Conservation (phyloP, 495 filamentous ascomycete genomes). For the Aspergillus ellipticus region DNA sequence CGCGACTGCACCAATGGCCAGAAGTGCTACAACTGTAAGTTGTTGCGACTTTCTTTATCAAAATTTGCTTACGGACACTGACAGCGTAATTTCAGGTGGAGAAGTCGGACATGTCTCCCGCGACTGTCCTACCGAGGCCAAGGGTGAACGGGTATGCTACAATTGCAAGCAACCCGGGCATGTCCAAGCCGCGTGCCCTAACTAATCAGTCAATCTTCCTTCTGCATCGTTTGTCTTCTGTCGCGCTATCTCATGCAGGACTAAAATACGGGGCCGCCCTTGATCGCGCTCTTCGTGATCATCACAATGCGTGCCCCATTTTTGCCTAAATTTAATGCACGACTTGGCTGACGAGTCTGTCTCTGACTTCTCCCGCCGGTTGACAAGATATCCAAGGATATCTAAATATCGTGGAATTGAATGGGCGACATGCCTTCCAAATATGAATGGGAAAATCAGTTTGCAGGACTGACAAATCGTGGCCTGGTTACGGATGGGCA, state of each 20-base stretch:
- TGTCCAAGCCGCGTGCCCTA: constrained; percentile 88
- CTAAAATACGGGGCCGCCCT: constrained; percentile 9
- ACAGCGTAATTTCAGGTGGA: constrained; percentile 49
- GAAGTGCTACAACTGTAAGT: constrained; percentile 98
- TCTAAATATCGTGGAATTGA: constrained; percentile 15
- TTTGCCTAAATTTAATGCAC: background rate
- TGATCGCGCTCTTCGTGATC: constrained; percentile 17
- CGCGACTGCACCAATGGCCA: constrained; percentile 97
- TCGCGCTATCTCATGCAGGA: constrained; percentile 15
- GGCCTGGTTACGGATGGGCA: constrained; percentile 29
- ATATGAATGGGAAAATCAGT: constrained; percentile 15
- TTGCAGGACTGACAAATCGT: constrained; percentile 19
- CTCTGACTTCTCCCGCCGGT: constrained; percentile 17
- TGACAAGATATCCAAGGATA: constrained; percentile 12
- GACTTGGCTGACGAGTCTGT: constrained; percentile 27
- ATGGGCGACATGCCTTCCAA: constrained; percentile 11
- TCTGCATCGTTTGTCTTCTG: constrained; percentile 26
- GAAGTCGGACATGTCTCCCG: constrained; percentile 91
- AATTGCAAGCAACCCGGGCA: constrained; percentile 98
- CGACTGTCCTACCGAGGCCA: constrained; percentile 88
- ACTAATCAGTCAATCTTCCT: constrained; percentile 39
- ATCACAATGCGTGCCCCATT: constrained; percentile 10
- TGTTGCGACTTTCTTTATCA: background rate
- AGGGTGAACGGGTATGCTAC: constrained; percentile 94
- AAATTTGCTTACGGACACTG: background rate